These are phyloP conservation scores for Thalassiosira livingstoniorum DNA, from an alignment of 352 stramenopile genomes.

Conservation along the genomic window DNA sequence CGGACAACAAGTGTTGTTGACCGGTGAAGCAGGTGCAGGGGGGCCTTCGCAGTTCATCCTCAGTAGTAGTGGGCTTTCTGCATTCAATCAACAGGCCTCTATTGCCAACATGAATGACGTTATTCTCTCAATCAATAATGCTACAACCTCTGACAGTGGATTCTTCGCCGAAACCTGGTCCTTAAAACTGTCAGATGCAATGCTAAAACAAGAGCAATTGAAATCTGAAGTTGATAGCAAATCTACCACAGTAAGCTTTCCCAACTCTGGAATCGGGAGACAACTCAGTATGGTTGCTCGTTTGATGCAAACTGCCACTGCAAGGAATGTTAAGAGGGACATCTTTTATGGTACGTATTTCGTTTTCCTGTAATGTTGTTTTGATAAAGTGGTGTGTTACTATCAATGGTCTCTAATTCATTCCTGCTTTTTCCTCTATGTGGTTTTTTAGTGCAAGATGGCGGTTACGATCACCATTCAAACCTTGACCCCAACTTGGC, in stretches of 20 bases:
- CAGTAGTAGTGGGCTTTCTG: constrained; percentile 26
- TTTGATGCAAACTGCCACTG: constrained; percentile 61
- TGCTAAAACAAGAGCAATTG: constrained; percentile 48
- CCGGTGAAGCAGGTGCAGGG: constrained; percentile 35
- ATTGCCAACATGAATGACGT: constrained; percentile 58
- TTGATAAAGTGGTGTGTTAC: no score
- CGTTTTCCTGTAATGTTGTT: no score
- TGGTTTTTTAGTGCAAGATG: constrained; percentile 72
- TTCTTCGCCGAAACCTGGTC: constrained; percentile 73
- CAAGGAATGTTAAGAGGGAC: constrained; percentile 52
- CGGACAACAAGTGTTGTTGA: constrained; percentile 46
- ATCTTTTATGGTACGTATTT: no score
- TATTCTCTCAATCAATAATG: constrained; percentile 64
- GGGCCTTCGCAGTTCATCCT: constrained; percentile 42
- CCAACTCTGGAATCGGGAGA: constrained; percentile 24
- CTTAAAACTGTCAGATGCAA: constrained; percentile 48
- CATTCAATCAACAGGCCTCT: constrained; percentile 55
- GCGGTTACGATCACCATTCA: constrained; percentile 75
- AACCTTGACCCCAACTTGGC: constrained; percentile 45
- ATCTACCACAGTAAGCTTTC: constrained; percentile 45
- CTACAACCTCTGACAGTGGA: constrained; percentile 52
- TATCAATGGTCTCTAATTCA: no score
- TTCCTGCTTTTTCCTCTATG: no score
- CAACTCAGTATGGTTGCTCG: constrained; percentile 66
- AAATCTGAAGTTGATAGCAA: constrained; percentile 46